These are phyloP conservation scores for Lachancea sp. DNA, from an alignment of 805 yeast genomes.

Conservation along the genomic window DNA sequence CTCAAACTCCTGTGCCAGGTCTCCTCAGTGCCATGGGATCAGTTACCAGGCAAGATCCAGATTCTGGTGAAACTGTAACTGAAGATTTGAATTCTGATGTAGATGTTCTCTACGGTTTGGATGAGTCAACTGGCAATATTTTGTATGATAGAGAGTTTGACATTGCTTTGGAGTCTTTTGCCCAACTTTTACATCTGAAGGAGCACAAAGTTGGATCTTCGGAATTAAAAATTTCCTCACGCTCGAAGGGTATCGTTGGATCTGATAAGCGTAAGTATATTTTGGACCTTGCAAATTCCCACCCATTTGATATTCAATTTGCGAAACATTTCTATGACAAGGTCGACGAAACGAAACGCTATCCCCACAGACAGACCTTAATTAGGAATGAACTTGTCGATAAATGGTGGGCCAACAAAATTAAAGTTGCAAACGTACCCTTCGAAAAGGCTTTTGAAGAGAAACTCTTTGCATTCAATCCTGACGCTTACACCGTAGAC, in stretches of 20 bases:
- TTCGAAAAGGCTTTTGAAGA: conserved; percentile 36
- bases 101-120: conserved; percentile 68
- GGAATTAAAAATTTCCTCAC: conserved; percentile 61
- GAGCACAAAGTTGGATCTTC: conserved; percentile 48
- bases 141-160: conserved; percentile 48
- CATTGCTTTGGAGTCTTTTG: conserved; percentile 49
- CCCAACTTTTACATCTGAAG: conserved; percentile 73
- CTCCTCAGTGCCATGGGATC: conserved; percentile 38
- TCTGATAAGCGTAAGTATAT: conserved; percentile 79
- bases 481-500: conserved; percentile 61
- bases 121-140: conserved; percentile 51
- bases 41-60: conserved; percentile 36
- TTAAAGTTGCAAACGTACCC: conserved; percentile 34
- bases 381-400: conserved; percentile 85
- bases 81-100: conserved; percentile 35
- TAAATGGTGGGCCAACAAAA: conserved; percentile 77
- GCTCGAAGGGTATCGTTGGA: conserved; percentile 80
- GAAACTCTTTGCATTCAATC: conserved; percentile 56
- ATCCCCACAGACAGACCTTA: conserved; percentile 77
- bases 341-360: conserved; percentile 41
- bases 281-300: conserved; percentile 74
- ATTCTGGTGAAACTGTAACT: conserved; percentile 36
- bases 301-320: conserved; percentile 80
- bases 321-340: conserved; percentile 48
- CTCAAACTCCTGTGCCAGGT: conserved; percentile 97